phyloP scores from a whole-genome alignment of 2,329 filamentous ascomycete species.

The Alternaria sp. region DNA sequence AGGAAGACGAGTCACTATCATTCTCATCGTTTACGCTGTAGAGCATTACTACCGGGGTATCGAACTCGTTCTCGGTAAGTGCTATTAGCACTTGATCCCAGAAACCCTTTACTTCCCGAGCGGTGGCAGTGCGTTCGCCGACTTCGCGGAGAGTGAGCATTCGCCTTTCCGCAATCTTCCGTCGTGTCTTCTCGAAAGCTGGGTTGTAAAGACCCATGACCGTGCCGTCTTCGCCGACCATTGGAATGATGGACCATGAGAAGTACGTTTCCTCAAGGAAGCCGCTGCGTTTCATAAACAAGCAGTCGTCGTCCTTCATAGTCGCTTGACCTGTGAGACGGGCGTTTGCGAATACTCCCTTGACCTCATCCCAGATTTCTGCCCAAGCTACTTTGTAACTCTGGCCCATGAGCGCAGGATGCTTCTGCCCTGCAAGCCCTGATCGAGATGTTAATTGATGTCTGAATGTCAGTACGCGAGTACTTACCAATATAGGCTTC shows the following conservation, averaged over 20 bases:
- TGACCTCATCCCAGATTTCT: slow-evolving; percentile 76
- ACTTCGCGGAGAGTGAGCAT: slow-evolving; percentile 82
- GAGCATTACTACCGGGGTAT: slow-evolving; percentile 77
- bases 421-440: slow-evolving; percentile 75
- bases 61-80: slow-evolving; percentile 74
- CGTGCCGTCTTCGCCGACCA: slow-evolving; percentile 75
- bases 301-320: slow-evolving; percentile 82
- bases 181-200: slow-evolving; percentile 79
- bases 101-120: slow-evolving; percentile 75
- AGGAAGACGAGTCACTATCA: slow-evolving; percentile 74
- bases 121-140: slow-evolving; percentile 74
- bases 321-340: slow-evolving; percentile 75
- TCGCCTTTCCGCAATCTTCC: slow-evolving; percentile 77
- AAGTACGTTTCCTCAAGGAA: slow-evolving; percentile 83
- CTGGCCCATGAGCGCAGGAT: slow-evolving; percentile 76
- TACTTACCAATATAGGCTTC: slow-evolving; percentile 64
- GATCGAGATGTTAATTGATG: not conserved
- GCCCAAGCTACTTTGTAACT: slow-evolving; percentile 72
- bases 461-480: not conserved
- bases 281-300: slow-evolving; percentile 73
- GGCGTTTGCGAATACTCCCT: slow-evolving; percentile 71
- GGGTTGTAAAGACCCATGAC: slow-evolving; percentile 82
- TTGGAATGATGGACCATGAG: slow-evolving; percentile 80
- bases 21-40: slow-evolving; percentile 76
- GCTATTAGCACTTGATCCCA: slow-evolving; percentile 74